Conservation (phyloP, 331 rosid species). For the Dryas integrifolia region DNA sequence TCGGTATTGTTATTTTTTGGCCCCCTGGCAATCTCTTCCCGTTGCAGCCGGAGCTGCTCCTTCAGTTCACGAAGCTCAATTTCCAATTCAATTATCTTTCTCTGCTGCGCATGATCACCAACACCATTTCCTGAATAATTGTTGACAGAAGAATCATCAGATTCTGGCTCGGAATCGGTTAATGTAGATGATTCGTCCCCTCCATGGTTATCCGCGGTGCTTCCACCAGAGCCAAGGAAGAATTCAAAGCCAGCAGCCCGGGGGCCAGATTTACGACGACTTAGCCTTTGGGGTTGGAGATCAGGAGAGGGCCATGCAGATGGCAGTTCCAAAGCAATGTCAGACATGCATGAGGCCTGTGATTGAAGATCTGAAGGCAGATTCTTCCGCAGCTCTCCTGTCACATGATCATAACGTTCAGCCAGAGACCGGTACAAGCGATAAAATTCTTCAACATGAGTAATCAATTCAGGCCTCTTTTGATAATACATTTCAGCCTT, state of each 20-base stretch:
- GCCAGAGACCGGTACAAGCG: slow-evolving; percentile 87
- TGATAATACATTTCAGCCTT: slow-evolving; percentile 96
- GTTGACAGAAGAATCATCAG: slow-evolving; percentile 88
- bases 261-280: slow-evolving; percentile 51
- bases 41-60: slow-evolving; percentile 63
- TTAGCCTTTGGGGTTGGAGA: slow-evolving; percentile 21
- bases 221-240: slow-evolving; percentile 83
- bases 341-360: slow-evolving; percentile 69
- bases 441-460: slow-evolving; percentile 86
- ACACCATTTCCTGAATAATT: slow-evolving; percentile 61
- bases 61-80: slow-evolving; percentile 72
- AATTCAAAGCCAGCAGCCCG: slow-evolving; percentile 94
- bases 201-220: slow-evolving; percentile 55
- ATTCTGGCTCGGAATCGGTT: slow-evolving; percentile 83
- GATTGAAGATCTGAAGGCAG: slow-evolving; percentile 79
- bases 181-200: slow-evolving; percentile 71
- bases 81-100: slow-evolving; percentile 75
- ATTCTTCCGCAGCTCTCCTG: slow-evolving; percentile 74
- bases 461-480: slow-evolving; percentile 81
- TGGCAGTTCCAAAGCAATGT: slow-evolving; percentile 60
- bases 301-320: slow-evolving; percentile 50
- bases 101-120: slow-evolving; percentile 49
- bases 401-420: slow-evolving; percentile 89
- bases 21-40: slow-evolving; percentile 45
- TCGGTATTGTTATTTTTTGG: slow-evolving; percentile 39